phyloP scores from a whole-genome alignment of 176 grass and related monocot species.

The Thinopyrum elongatum region DNA sequence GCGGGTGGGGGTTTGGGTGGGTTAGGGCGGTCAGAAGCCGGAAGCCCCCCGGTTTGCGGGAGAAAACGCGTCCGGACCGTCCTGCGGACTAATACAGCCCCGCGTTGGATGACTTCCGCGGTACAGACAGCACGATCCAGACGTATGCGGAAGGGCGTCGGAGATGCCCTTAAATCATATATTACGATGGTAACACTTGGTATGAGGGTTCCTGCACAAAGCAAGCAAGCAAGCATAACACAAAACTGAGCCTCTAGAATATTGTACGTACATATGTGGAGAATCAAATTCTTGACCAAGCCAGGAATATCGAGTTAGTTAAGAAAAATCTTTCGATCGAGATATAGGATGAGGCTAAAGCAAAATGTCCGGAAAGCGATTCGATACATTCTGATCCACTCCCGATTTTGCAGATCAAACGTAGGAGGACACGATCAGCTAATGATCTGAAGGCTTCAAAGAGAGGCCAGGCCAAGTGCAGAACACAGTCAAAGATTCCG shows the following conservation, averaged over 20 bases:
- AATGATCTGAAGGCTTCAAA: slow-evolving; percentile 34
- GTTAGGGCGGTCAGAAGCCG: too few relatives aligned
- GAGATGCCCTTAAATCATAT: too few relatives aligned
- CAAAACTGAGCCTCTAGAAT: neutral
- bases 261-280: neutral
- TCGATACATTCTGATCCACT: slow-evolving; percentile 19
- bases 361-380: slow-evolving; percentile 22
- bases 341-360: slow-evolving; percentile 11
- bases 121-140: too few relatives aligned
- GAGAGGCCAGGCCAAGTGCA: slow-evolving; percentile 43
- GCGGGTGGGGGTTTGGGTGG: too few relatives aligned
- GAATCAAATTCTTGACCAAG: slow-evolving; percentile 18
- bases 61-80: too few relatives aligned
- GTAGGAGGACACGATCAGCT: slow-evolving; percentile 16
- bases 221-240: neutral
- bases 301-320: neutral
- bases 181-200: neutral
- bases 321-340: slow-evolving; percentile 6
- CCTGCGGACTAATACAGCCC: too few relatives aligned
- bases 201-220: neutral
- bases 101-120: too few relatives aligned
- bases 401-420: slow-evolving; percentile 15
- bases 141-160: too few relatives aligned
- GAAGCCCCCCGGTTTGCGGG: too few relatives aligned
- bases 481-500: slow-evolving; percentile 46